Percentiles rank a stretch among this genome's conserved stretches.
Evolutionary conservation across 208 protist genomes (phyloP).

Genomic region (Trypanosoma vivax): DNA sequence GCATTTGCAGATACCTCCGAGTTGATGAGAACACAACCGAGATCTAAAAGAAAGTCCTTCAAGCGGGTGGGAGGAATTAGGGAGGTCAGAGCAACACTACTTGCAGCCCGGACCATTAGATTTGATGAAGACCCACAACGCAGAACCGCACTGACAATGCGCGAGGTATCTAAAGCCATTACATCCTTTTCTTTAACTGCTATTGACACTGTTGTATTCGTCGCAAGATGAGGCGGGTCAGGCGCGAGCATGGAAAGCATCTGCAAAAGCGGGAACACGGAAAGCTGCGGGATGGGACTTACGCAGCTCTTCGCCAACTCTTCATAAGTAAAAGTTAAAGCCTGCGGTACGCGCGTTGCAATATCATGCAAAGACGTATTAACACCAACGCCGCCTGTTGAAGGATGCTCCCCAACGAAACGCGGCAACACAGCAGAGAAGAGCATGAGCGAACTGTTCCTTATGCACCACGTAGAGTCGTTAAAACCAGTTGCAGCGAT

Average conservation of each 20-base stretch:
- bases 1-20: conserved; percentile 26
- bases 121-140: conserved; percentile 45
- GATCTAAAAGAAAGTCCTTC: conserved; percentile 7
- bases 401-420: conserved; percentile 84
- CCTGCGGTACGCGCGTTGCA: conserved; percentile 51
- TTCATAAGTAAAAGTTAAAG: conserved; percentile 50
- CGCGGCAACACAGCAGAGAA: conserved; percentile 86
- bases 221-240: conserved; percentile 44
- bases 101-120: conserved; percentile 77
- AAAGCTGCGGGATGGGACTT: conserved; percentile 27
- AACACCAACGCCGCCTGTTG: conserved; percentile 61
- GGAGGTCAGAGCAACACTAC: conserved; percentile 64
- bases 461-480: conserved; percentile 76
- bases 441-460: conserved; percentile 89
- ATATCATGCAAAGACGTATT: conserved; percentile 83
- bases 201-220: conserved; percentile 18
- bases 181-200: conserved; percentile 19
- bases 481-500: conserved; percentile 75
- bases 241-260: conserved; percentile 88
- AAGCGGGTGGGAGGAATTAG: conserved; percentile 42
- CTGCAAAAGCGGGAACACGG: conserved; percentile 83
- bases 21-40: neutral
- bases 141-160: conserved; percentile 51
- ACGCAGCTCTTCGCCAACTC: conserved; percentile 25
- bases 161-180: conserved; percentile 9